Evolutionary conservation across 2,329 filamentous ascomycete genomes (phyloP).

Genomic region (Elsinoe ampelina): DNA sequence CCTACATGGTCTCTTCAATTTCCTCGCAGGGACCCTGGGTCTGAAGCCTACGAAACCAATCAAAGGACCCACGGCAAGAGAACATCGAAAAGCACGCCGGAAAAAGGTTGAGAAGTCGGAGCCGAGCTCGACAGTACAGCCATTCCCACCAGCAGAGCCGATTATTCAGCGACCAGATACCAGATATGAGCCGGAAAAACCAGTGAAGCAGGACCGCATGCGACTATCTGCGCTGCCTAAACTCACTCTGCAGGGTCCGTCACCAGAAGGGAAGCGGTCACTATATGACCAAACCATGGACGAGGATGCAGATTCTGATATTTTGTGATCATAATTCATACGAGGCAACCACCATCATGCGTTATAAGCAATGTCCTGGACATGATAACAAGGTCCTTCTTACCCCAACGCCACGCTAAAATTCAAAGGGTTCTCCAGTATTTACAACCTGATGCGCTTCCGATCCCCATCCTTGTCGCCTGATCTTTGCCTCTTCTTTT

Average conservation of each 20-base stretch:
- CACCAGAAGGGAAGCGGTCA: slow-evolving; percentile 34
- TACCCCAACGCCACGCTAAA: slow-evolving; percentile 16
- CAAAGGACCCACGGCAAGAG: slow-evolving; percentile 21
- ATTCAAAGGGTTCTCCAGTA: background rate
- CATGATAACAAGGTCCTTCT: too few species aligned
- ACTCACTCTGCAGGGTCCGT: slow-evolving; percentile 20
- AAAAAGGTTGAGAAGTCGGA: slow-evolving; percentile 19
- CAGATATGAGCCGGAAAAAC: background rate
- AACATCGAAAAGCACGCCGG: slow-evolving; percentile 26
- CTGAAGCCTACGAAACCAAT: slow-evolving; percentile 13
- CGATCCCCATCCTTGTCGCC: slow-evolving; percentile 22
- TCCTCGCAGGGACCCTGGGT: slow-evolving; percentile 32
- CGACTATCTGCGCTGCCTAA: slow-evolving; percentile 18
- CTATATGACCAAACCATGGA: slow-evolving; percentile 59
- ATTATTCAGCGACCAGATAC: background rate
- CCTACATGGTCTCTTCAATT: slow-evolving; percentile 48
- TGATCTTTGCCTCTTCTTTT: slow-evolving; percentile 28
- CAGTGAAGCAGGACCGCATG: slow-evolving; percentile 13
- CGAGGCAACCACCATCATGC: slow-evolving; percentile 1
- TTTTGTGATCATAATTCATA: background rate
- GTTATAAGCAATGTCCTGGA: background rate
- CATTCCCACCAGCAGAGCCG: background rate
- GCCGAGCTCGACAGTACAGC: slow-evolving; percentile 1
- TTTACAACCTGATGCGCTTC: slow-evolving; percentile 21
- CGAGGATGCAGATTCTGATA: slow-evolving; percentile 58